Percentiles rank a stretch among this genome's conserved stretches.
These are phyloP conservation scores for Nectriaceae sp. DNA, from an alignment of 2,329 filamentous ascomycete species.

Conservation along the genomic window DNA sequence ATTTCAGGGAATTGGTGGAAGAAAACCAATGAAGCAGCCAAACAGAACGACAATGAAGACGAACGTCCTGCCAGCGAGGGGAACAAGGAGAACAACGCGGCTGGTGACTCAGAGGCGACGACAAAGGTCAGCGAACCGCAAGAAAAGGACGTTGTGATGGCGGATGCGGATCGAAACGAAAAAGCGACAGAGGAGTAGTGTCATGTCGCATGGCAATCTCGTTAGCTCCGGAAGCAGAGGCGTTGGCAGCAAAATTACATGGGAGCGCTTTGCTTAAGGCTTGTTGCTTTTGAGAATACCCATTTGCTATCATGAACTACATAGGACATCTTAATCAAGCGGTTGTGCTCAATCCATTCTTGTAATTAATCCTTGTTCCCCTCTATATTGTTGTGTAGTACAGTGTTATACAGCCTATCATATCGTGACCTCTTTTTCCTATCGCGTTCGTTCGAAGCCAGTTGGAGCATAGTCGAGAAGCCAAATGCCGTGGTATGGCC, in stretches of 20 bases:
- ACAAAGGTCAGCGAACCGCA: constrained; percentile 10
- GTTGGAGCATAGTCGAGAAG: no score
- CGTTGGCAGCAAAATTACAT: constrained; percentile 26
- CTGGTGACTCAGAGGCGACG: constrained; percentile 7
- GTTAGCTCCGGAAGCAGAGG: constrained; percentile 17
- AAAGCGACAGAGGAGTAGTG: constrained; percentile 19
- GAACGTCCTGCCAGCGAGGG: constrained; percentile 36
- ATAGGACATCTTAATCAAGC: constrained; percentile 15
- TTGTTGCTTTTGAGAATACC: constrained; percentile 30
- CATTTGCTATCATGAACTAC: constrained; percentile 20
- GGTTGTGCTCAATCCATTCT: no score
- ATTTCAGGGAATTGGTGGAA: constrained; percentile 38
- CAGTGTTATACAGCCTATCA: constrained; percentile 19
- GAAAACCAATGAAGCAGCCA: constrained; percentile 26
- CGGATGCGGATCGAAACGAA: constrained; percentile 2
- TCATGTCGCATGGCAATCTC: constrained; percentile 12
- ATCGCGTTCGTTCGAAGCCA: no score
- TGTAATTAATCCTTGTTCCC: no score
- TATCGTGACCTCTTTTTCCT: no score
- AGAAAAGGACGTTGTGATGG: constrained; percentile 13
- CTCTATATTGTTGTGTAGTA: no score
- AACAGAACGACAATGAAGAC: constrained; percentile 30
- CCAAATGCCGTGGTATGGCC: no score
- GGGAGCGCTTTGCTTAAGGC: no score
- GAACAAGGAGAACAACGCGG: constrained; percentile 49